Conservation (phyloP, 2,329 filamentous ascomycete species). For the Colletotrichum tamarilloi region DNA sequence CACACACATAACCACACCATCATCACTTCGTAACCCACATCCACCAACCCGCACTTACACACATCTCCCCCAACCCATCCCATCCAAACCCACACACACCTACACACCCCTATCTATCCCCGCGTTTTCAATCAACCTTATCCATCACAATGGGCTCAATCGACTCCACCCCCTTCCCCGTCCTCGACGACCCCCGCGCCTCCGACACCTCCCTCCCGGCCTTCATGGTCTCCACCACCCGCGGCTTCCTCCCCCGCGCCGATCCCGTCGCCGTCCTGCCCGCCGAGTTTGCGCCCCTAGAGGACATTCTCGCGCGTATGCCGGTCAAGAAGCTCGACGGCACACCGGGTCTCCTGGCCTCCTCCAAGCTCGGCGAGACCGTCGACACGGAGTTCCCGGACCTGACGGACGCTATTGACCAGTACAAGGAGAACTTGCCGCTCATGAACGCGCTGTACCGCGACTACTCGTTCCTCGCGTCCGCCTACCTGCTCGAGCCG, state of each 20-base stretch:
- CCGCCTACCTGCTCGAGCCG: conserved; percentile 90
- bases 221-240: conserved; percentile 82
- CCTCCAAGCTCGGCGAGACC: conserved; percentile 78
- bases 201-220: conserved; percentile 73
- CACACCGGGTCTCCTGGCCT: conserved; percentile 80
- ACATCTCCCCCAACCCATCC: conserved; percentile 8
- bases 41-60: conserved; percentile 13
- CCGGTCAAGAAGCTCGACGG: conserved; percentile 82
- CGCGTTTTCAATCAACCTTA: conserved; percentile 2
- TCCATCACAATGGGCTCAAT: conserved; percentile 54
- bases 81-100: conserved; percentile 13
- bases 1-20: conserved; percentile 5
- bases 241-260: conserved; percentile 79
- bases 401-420: conserved; percentile 78
- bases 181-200: conserved; percentile 72
- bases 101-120: conserved; percentile 19
- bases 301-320: conserved; percentile 79
- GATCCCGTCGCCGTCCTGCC: conserved; percentile 74
- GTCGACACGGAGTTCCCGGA: conserved; percentile 81
- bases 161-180: conserved; percentile 59
- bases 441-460: conserved; percentile 88
- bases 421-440: conserved; percentile 78
- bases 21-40: conserved; percentile 23
- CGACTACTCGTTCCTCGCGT: conserved; percentile 92
- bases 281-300: conserved; percentile 76